Conservation (phyloP, 441 rosid genomes). For the Dalechampia spathulata region DNA sequence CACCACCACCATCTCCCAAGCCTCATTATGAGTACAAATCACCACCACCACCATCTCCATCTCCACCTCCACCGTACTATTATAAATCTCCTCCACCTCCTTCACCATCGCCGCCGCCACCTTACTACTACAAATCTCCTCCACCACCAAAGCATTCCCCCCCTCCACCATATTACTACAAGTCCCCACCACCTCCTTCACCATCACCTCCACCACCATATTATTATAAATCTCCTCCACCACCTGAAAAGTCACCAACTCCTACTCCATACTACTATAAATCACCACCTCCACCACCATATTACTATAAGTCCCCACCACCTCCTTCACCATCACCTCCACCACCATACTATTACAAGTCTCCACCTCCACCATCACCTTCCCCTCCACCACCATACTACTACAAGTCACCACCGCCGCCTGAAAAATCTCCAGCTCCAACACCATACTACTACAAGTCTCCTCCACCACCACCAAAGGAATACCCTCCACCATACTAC, state of each 20-base stretch:
- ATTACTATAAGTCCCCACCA: conserved; percentile 40
- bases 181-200: conserved; percentile 49
- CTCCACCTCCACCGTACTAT: conserved; percentile 29
- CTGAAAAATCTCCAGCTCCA: conserved; percentile 27
- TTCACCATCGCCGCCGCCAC: conserved; percentile 1
- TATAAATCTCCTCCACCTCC: conserved; percentile 45
- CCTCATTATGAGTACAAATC: conserved; percentile 39
- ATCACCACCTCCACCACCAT: conserved; percentile 14
- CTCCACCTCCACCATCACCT: conserved; percentile 33
- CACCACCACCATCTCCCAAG: conserved; percentile 30
- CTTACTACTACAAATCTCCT: conserved; percentile 35
- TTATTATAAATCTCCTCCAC: conserved; percentile 34
- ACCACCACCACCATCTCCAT: conserved; percentile 45
- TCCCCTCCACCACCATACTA: conserved; percentile 40
- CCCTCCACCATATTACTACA: conserved; percentile 35
- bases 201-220: conserved; percentile 38
- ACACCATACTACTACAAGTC: conserved; percentile 33
- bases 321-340: conserved; percentile 25
- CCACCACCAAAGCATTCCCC: conserved; percentile 27
- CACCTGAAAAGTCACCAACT: conserved; percentile 1
- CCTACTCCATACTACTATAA: conserved; percentile 16
- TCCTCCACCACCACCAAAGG: conserved; percentile 30
- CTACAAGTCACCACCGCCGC: conserved; percentile 41
- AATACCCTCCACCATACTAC: conserved; percentile 25
- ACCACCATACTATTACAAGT: conserved; percentile 32